Percentiles rank a stretch among this genome's conserved stretches.
Conservation (phyloP, 305 asterid genomes). For the Fraxinus albicans region DNA sequence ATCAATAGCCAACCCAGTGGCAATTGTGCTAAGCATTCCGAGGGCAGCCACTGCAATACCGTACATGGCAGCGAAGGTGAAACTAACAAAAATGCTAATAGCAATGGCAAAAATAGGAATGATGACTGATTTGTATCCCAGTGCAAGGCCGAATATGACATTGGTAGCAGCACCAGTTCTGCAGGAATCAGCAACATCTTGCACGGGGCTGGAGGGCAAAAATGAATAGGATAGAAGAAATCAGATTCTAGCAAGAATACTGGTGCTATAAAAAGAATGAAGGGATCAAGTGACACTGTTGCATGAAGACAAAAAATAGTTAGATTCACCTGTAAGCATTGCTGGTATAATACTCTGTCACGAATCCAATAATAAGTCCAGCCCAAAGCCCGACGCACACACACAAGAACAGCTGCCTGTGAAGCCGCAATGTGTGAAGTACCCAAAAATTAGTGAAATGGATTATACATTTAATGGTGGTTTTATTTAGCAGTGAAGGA, state of each 20-base stretch:
- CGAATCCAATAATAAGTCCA: constrained; percentile 77
- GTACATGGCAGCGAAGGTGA: constrained; percentile 86
- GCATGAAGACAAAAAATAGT: not conserved
- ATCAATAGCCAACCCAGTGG: constrained; percentile 84
- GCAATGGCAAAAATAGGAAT: constrained; percentile 91
- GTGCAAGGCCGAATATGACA: constrained; percentile 76
- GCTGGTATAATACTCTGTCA: constrained; percentile 78
- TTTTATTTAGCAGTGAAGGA: not conserved
- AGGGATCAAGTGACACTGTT: not conserved
- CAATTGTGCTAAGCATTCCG: constrained; percentile 82
- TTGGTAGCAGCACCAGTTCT: constrained; percentile 86
- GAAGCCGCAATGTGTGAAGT: constrained; percentile 1
- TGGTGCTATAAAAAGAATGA: not conserved
- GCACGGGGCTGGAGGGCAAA: constrained; percentile 65
- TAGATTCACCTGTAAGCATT: constrained; percentile 71
- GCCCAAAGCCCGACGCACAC: constrained; percentile 86
- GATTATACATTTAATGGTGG: not conserved
- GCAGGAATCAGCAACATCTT: constrained; percentile 88
- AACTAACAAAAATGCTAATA: constrained; percentile 72
- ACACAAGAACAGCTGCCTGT: constrained; percentile 73
- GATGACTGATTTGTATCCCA: constrained; percentile 83
- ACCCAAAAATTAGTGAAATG: not conserved
- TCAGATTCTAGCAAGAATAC: not conserved
- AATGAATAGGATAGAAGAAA: not conserved
- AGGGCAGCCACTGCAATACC: constrained; percentile 80